A percentile compares a stretch with the other conserved stretches of the same genome.
These are phyloP conservation scores for Fraxinus latifolia DNA, from an alignment of 305 asterid genomes.

Conservation along the genomic window DNA sequence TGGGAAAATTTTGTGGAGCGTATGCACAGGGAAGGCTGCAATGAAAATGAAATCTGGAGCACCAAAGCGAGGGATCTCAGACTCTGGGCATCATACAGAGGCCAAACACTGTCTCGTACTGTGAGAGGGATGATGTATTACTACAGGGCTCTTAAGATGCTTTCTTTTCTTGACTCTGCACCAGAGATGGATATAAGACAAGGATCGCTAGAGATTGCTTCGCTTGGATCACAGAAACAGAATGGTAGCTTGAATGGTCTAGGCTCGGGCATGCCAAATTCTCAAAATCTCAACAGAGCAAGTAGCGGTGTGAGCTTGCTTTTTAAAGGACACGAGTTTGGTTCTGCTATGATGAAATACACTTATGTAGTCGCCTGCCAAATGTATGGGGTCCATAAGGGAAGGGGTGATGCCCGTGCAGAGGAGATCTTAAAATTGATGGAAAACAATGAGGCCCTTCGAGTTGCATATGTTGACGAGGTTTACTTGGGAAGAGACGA, in stretches of 20 bases:
- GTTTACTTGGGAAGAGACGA: conserved; percentile 69
- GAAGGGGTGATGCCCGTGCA: conserved; percentile 75
- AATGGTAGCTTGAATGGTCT: conserved; percentile 32
- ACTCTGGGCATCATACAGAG: conserved; percentile 93
- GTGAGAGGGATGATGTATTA: conserved; percentile 98
- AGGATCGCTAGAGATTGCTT: conserved; percentile 57
- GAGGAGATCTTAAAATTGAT: conserved; percentile 76
- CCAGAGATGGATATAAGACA: conserved; percentile 78
- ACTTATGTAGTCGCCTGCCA: conserved; percentile 92
- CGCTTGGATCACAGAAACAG: conserved; percentile 45
- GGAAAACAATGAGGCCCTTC: conserved; percentile 87
- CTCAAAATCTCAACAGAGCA: conserved; percentile 57
- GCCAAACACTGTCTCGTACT: conserved; percentile 89
- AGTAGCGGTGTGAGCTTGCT: conserved; percentile 71
- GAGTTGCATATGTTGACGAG: conserved; percentile 94
- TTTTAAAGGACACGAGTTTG: conserved; percentile 74
- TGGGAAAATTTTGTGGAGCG: conserved; percentile 88
- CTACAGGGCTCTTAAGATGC: conserved; percentile 87
- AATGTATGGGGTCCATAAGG: conserved; percentile 82
- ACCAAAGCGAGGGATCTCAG: conserved; percentile 66
- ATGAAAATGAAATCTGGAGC: conserved; percentile 66
- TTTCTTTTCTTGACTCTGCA: conserved; percentile 84
- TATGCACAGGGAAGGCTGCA: conserved; percentile 78
- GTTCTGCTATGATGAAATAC: conserved; percentile 75
- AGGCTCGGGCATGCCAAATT: conserved; percentile 26